phyloP scores from a whole-genome alignment of 176 grass and related monocot species.

The Musa acuminata region DNA sequence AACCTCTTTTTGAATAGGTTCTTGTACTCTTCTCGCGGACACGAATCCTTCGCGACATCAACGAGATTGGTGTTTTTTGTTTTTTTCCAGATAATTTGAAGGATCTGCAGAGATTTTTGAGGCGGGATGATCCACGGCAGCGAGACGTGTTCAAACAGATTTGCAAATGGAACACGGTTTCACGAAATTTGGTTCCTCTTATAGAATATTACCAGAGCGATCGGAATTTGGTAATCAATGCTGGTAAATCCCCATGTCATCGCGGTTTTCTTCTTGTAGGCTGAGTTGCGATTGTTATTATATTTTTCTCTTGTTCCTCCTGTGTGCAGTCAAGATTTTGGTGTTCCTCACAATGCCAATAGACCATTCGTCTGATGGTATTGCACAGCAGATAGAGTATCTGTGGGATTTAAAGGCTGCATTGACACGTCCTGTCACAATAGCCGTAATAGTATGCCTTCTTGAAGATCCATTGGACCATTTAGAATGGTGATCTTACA shows the following conservation, averaged over 20 bases:
- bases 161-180: slow-evolving; percentile 75
- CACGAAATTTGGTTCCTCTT: slow-evolving; percentile 65
- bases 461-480: slow-evolving; percentile 84
- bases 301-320: background rate
- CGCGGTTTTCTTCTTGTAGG: background rate
- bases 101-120: slow-evolving; percentile 68
- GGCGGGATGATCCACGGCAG: slow-evolving; percentile 61
- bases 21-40: background rate
- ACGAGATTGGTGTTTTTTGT: background rate
- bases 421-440: slow-evolving; percentile 40
- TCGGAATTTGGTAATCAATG: slow-evolving; percentile 53
- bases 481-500: slow-evolving; percentile 56
- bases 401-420: slow-evolving; percentile 86
- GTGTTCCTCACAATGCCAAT: slow-evolving; percentile 92
- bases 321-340: slow-evolving; percentile 75
- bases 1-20: background rate
- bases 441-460: slow-evolving; percentile 80
- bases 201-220: slow-evolving; percentile 73
- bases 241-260: slow-evolving; percentile 26
- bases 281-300: background rate
- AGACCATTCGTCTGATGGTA: slow-evolving; percentile 53
- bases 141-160: slow-evolving; percentile 85
- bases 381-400: slow-evolving; percentile 82
- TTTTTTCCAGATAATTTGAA: slow-evolving; percentile 60
- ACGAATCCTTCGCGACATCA: background rate